Percentiles rank a stretch among this genome's conserved stretches.
Evolutionary conservation across 2,329 filamentous ascomycete genomes (phyloP).

Genomic region (Apiospora saccharicola): DNA sequence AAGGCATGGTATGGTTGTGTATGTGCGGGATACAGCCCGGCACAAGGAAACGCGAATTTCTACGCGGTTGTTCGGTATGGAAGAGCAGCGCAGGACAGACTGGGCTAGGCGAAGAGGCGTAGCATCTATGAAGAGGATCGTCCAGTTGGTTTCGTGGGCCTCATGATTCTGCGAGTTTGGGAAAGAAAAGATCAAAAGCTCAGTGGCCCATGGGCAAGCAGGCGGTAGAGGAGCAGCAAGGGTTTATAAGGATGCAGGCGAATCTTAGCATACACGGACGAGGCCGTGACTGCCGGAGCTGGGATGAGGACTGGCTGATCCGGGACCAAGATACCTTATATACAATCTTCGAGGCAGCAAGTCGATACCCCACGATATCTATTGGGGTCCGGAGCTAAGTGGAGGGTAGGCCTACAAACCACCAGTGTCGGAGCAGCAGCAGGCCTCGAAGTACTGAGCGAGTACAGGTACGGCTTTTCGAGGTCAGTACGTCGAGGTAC

Average conservation of each 20-base stretch:
- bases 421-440: slow-evolving; percentile 10
- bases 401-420: slow-evolving; percentile 19
- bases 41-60: slow-evolving; percentile 36
- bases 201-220: slow-evolving; percentile 16
- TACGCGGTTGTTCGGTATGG: slow-evolving; percentile 35
- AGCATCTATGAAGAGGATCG: slow-evolving; percentile 36
- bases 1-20: slow-evolving; percentile 43
- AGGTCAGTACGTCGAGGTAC: slow-evolving; percentile 45
- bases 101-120: slow-evolving; percentile 25
- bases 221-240: slow-evolving; percentile 15
- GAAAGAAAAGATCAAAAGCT: slow-evolving; percentile 7
- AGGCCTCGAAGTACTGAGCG: slow-evolving; percentile 37
- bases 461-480: slow-evolving; percentile 43
- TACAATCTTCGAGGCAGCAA: slow-evolving; percentile 26
- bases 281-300: slow-evolving; percentile 11
- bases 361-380: slow-evolving; percentile 29
- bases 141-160: slow-evolving; percentile 19
- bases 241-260: slow-evolving; percentile 15
- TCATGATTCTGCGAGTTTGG: slow-evolving; percentile 16
- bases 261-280: slow-evolving; percentile 21
- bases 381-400: slow-evolving; percentile 26
- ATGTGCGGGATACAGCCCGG: slow-evolving; percentile 33
- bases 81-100: slow-evolving; percentile 35
- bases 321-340: slow-evolving; percentile 30
- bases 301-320: slow-evolving; percentile 1